Evolutionary conservation across 2,329 filamentous ascomycete species (phyloP), one percentile per base, ranked within the genome.

Genomic region (Lachnellula cervina): DNA sequence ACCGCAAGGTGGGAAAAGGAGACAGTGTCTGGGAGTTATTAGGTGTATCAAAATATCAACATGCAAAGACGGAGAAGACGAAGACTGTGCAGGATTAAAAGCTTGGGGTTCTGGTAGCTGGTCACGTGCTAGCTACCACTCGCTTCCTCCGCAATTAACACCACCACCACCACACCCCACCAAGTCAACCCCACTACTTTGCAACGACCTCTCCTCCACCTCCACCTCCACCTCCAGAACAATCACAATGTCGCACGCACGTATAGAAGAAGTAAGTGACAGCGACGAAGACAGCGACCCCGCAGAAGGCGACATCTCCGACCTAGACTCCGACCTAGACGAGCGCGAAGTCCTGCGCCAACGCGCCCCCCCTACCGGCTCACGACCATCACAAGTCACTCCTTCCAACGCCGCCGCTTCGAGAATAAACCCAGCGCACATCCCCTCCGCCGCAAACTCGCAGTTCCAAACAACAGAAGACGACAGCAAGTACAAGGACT

Each of bases 201-300:
- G 4, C 28, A 32, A 32, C 28, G 28, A 44, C 53, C 42, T 58
- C 54, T 38, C 23, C 51, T 43, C 38, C n/a, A n/a, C n/a, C 43
- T 48, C 54, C 43, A 50, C 43, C 44, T 48, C 54, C 43, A 50
- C 43, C 49, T 51, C 19, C 50, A 28, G 52, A 52, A 59, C 52
- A 44, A 46, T 37, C 52, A 51, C 49, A 75, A 94, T 95, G 90
- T 89, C 90, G 45, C 86, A 94, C 77, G 84, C 92, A 58, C 86
- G 87, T 59, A 87, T 97, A 72, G 94, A 99, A 80, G 94, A 97
- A 74, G 87, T 97, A 60, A 90, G 86, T 58, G 90, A 95, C 77
- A 85, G 81, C 72, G 88, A 90, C 73, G 79, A 80, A 63, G 85
- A 68, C 48, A 67, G 64, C 14, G 93, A 97, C 75, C 90, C 93